These are phyloP conservation scores for Vigna hirtella DNA, from an alignment of 306 rosid species.

Conservation along the genomic window DNA sequence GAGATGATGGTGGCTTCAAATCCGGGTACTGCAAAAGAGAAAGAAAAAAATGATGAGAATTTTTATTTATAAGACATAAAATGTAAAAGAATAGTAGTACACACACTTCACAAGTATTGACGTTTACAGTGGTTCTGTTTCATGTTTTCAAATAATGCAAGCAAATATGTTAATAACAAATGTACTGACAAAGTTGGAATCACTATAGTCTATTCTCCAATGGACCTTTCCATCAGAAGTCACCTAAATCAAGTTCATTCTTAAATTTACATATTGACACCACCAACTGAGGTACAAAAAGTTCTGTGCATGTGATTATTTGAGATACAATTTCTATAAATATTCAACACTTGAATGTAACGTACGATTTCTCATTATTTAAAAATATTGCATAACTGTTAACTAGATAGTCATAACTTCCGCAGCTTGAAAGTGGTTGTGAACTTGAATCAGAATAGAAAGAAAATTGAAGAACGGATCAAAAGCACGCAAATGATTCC, in stretches of 20 bases:
- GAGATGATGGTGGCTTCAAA: conserved; percentile 85
- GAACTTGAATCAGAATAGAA: conserved; percentile 14
- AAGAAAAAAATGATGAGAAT: neutral
- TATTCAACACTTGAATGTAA: conserved; percentile 11
- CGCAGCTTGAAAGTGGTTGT: conserved; percentile 1
- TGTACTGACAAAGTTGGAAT: conserved; percentile 1
- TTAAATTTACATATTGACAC: neutral
- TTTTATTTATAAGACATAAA: neutral
- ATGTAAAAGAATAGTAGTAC: conserved; percentile 7
- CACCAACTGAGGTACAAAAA: neutral
- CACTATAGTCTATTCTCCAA: neutral
- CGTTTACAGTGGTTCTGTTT: neutral
- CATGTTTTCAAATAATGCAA: conserved; percentile 11
- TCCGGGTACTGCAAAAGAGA: conserved; percentile 72
- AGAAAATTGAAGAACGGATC: neutral
- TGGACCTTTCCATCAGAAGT: neutral
- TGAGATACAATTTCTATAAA: conserved; percentile 1
- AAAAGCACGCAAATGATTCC: neutral
- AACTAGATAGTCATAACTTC: conserved; percentile 18
- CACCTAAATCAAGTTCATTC: too few species aligned
- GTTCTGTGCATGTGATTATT: neutral
- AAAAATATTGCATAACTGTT: neutral
- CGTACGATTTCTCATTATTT: neutral
- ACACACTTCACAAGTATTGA: neutral
- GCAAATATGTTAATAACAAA: neutral